A percentile compares a stretch with the other conserved stretches of the same genome.
Conservation (phyloP, 345 rosid genomes). For the Citrus sinensis region DNA sequence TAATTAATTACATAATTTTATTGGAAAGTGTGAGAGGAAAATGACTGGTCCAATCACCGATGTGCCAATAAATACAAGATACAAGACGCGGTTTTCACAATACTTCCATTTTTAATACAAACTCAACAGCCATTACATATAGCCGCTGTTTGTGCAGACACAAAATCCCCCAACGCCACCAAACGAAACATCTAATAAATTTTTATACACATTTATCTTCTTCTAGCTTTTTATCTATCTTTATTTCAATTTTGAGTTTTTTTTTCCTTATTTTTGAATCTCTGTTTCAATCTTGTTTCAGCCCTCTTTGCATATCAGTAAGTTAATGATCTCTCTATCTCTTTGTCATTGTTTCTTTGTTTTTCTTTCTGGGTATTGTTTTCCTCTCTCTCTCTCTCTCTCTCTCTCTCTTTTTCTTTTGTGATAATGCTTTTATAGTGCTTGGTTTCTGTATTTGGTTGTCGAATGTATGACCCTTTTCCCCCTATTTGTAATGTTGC, state of each 20-base stretch:
- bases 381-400: not conserved
- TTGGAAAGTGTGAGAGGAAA: too few relatives aligned
- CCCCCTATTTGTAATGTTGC: not conserved
- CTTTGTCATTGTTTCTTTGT: not conserved
- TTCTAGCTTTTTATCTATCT: not conserved
- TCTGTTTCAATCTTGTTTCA: not conserved
- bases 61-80: not conserved
- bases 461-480: not conserved
- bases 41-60: too few relatives aligned
- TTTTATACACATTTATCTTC: not conserved
- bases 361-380: not conserved
- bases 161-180: not conserved
- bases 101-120: too few relatives aligned
- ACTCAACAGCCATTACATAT: not conserved
- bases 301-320: not conserved
- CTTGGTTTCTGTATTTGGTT: not conserved
- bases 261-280: not conserved
- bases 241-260: not conserved
- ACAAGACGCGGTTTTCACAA: not conserved
- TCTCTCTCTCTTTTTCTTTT: not conserved
- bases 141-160: not conserved
- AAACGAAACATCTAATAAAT: too few relatives aligned
- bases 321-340: not conserved
- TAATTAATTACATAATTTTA: too few relatives aligned
- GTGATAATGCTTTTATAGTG: not conserved